A percentile compares a stretch with the other conserved stretches of the same genome.
phyloP scores from a whole-genome alignment of 495 filamentous ascomycete species.

The Physcia stellaris region DNA sequence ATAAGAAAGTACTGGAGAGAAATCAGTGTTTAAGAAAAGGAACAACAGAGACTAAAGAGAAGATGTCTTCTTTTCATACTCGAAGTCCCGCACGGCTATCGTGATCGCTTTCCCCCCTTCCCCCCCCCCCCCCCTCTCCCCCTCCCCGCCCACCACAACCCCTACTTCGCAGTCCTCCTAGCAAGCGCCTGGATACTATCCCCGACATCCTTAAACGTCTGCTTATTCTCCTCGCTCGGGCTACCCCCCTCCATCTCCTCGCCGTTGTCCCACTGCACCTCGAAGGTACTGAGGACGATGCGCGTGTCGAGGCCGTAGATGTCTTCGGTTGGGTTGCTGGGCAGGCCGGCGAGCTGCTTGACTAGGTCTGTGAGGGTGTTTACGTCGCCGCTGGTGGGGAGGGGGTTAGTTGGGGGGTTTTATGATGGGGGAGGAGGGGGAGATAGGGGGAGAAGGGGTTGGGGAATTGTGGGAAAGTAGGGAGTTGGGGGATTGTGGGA shows the following conservation, averaged over 20 bases:
- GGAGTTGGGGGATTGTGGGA: no score
- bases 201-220: slow-evolving; percentile 11
- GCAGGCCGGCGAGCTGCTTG: slow-evolving; percentile 3
- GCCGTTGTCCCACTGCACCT: slow-evolving; percentile 13
- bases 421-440: background rate
- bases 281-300: slow-evolving; percentile 4
- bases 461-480: background rate
- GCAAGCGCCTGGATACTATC: slow-evolving; percentile 8
- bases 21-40: no score
- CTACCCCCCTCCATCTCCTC: slow-evolving; percentile 7
- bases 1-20: no score
- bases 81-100: no score
- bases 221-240: slow-evolving; percentile 8
- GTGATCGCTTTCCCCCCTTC: no score
- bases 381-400: slow-evolving; percentile 5
- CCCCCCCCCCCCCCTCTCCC: no score
- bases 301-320: slow-evolving; percentile 9
- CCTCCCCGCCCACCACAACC: background rate
- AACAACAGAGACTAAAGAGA: no score
- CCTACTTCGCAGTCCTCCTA: slow-evolving; percentile 8
- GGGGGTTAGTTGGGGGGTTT: background rate
- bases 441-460: no score
- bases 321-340: slow-evolving; percentile 5
- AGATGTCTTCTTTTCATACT: no score
- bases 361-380: slow-evolving; percentile 4